Evolutionary conservation across 2,329 filamentous ascomycete species (phyloP), one percentile per base, ranked within the genome.

Genomic region (Stagonosporopsis cucurbitacearum): DNA sequence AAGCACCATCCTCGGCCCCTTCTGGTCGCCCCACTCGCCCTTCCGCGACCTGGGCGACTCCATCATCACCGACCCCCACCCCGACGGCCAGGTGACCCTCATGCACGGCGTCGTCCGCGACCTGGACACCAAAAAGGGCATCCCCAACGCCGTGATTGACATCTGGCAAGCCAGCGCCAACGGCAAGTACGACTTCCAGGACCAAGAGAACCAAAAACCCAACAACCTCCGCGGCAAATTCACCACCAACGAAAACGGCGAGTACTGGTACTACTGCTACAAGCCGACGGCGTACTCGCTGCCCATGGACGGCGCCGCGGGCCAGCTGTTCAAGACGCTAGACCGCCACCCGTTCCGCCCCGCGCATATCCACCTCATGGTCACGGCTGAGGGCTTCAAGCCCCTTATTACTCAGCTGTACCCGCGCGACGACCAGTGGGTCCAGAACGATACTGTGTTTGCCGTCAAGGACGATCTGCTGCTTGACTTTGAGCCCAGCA

Each of bases 151-250:
- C 64, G 86, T 90, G 61, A 86, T 92, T 67, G 89, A 92, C 72
- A 88, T 91, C 79, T 92, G 89, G 89, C 87, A 92, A 73, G 88
- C 89, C 46, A 88, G 84, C 63, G 81, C 87, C 74, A 91, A 91
- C 78, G 88, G 88, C 74, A 86, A 88, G 72, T 91, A 91, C 80
- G 88, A 90, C 70, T 86, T 89, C 81, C 87, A 90, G 76, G 89
- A 91, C 75, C 88, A 87, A 0, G 83, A 87, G 53, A 86, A 86
- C 77, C 88, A 91, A 80, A 78, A 79, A 45, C 84, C 85, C 71
- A 89, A 91, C 82, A 92, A 92, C 80, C 81, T 91, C 37, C 84
- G 89, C 39, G 89, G 89, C 73, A 91, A 91, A 79, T 91, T 91
- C 81, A 83, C 82, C 66, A 85, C 87, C 61, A 84, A 90, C 74